These are phyloP conservation scores for Gigaspora rosea DNA, from an alignment of 192 early-diverging fungal species.

Conservation along the genomic window DNA sequence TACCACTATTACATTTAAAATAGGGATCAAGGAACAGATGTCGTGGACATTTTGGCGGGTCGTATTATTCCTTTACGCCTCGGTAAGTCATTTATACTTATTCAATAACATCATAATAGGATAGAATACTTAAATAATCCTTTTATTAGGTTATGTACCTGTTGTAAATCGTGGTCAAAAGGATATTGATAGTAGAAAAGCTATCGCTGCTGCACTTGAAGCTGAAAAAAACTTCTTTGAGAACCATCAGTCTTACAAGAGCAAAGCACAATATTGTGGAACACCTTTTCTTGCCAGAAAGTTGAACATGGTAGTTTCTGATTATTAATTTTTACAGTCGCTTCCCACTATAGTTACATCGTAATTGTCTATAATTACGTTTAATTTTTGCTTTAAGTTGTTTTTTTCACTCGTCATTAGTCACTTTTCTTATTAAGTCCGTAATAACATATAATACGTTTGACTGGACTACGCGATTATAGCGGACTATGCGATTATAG, in stretches of 20 bases:
- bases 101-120: slow-evolving; percentile 4
- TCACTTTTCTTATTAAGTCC: no score
- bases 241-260: slow-evolving; percentile 89
- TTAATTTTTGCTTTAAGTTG: neutral
- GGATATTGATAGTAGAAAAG: slow-evolving; percentile 94
- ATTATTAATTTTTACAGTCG: no score
- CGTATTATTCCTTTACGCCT: slow-evolving; percentile 95
- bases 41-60: slow-evolving; percentile 97
- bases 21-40: slow-evolving; percentile 95
- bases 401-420: no score
- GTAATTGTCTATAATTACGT: no score
- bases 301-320: slow-evolving; percentile 80
- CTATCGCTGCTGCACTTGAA: slow-evolving; percentile 87
- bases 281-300: slow-evolving; percentile 98
- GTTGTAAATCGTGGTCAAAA: slow-evolving; percentile 99
- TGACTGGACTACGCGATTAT: no score
- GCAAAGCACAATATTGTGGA: slow-evolving; percentile 98
- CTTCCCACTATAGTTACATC: no score
- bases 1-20: neutral
- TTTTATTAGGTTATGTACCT: slow-evolving; percentile 85
- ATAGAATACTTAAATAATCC: neutral
- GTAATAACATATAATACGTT: no score
- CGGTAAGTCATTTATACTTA: slow-evolving; percentile 47
- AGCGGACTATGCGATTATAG: no score
- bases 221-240: slow-evolving; percentile 92